These are phyloP conservation scores for Physcomitrellopsis africana DNA, from an alignment of 225 moss, liverwort and hornwort genomes.

Conservation along the genomic window DNA sequence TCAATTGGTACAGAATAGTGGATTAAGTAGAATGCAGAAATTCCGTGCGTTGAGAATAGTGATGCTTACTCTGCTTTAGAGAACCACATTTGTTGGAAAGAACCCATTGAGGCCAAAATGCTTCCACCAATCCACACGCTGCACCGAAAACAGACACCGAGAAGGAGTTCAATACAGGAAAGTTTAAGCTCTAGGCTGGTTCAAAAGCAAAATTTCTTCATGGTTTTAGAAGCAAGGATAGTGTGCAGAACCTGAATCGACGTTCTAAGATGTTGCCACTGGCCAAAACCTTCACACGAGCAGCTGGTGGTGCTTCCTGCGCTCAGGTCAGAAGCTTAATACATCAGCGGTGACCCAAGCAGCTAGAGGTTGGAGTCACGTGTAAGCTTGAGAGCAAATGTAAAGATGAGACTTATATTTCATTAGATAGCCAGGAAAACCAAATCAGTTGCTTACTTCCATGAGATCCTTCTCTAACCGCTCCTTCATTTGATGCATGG, in stretches of 20 bases:
- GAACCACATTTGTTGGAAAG: conserved; percentile 99
- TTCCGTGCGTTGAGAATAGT: background rate
- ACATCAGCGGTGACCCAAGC: conserved; percentile 13
- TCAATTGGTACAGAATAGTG: background rate
- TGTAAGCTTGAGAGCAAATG: background rate
- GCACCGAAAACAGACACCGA: conserved; percentile 33
- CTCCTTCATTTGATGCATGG: conserved; percentile 99
- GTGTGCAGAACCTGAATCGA: conserved; percentile 69
- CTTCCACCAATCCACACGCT: conserved; percentile 98
- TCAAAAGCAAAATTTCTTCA: background rate
- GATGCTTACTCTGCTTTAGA: conserved; percentile 86
- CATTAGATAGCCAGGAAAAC: background rate
- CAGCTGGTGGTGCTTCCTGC: conserved; percentile 97
- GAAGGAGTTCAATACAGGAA: background rate
- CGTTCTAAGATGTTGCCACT: conserved; percentile 89
- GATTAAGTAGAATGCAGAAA: background rate
- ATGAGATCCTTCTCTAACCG: conserved; percentile 90
- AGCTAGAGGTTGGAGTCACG: background rate
- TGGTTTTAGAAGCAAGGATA: background rate
- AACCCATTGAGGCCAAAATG: conserved; percentile 94
- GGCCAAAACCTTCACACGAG: conserved; percentile 91
- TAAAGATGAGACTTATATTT: background rate
- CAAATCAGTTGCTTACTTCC: conserved; percentile 62
- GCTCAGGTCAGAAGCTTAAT: conserved; percentile 18
- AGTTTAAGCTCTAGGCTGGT: background rate